These are phyloP conservation scores for Plasmodium vivax DNA, from an alignment of 169 alveolate genomes.

Conservation along the genomic window DNA sequence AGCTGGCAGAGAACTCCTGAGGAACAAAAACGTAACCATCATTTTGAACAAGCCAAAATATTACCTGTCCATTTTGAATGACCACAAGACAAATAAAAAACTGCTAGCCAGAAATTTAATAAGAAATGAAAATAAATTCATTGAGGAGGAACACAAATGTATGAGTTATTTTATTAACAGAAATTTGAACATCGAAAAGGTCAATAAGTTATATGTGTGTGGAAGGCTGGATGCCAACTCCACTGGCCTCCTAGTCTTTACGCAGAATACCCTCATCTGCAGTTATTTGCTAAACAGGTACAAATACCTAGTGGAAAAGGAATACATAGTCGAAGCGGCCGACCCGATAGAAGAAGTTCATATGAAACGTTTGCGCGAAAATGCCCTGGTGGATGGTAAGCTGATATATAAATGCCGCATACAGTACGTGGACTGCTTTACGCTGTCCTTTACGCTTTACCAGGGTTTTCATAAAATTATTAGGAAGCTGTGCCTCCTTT, in stretches of 20 bases:
- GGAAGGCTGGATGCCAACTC: conserved; percentile 76
- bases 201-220: conserved; percentile 73
- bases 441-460: conserved; percentile 34
- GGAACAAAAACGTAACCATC: conserved; percentile 60
- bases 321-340: conserved; percentile 52
- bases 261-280: conserved; percentile 65
- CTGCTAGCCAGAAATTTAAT: conserved; percentile 65
- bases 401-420: conserved; percentile 69
- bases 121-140: conserved; percentile 70
- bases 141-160: conserved; percentile 75
- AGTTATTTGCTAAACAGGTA: conserved; percentile 31
- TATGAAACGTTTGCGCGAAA: conserved; percentile 31
- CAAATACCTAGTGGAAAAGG: conserved; percentile 71
- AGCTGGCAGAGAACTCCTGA: conserved; percentile 32
- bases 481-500: conserved; percentile 55
- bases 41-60: conserved; percentile 67
- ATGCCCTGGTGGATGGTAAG: conserved; percentile 73
- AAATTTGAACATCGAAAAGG: conserved; percentile 62
- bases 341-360: conserved; percentile 56
- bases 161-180: conserved; percentile 74
- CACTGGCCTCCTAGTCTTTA: conserved; percentile 71
- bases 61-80: conserved; percentile 57
- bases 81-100: conserved; percentile 57
- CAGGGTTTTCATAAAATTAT: conserved; percentile 75
- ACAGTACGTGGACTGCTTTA: conserved; percentile 52